phyloP scores from a whole-genome alignment of 345 rosid genomes.

The Schrenkiella parvula region DNA sequence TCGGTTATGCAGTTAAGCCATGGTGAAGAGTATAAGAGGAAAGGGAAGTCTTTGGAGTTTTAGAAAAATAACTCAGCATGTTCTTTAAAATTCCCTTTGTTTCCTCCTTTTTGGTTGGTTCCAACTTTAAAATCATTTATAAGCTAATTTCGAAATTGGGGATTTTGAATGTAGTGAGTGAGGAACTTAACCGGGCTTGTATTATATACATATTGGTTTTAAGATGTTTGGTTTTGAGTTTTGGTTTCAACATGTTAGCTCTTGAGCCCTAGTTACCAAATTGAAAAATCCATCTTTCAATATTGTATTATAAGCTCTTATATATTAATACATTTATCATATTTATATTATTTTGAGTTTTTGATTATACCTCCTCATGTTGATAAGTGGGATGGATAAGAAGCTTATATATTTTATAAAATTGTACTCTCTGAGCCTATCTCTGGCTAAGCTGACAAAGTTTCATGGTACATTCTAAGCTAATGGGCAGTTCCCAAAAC shows the following conservation, averaged over 20 bases:
- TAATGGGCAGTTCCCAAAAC: slow-evolving; percentile 29
- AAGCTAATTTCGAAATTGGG: not conserved
- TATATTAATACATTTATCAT: not conserved
- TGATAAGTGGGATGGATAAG: slow-evolving; percentile 9
- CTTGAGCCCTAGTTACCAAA: slow-evolving; percentile 13
- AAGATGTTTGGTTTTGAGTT: not conserved
- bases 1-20: slow-evolving; percentile 24
- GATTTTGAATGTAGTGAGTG: slow-evolving; percentile 1
- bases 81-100: not conserved
- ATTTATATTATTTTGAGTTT: not conserved
- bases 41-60: slow-evolving; percentile 32
- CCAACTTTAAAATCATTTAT: not conserved
- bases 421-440: slow-evolving; percentile 28
- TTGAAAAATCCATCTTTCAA: not conserved
- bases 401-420: not conserved
- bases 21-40: slow-evolving; percentile 29
- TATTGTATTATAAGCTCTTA: slow-evolving; percentile 15
- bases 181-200: not conserved
- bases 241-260: slow-evolving; percentile 3
- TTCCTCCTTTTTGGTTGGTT: not conserved
- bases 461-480: slow-evolving; percentile 33
- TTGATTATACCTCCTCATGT: too few relatives aligned
- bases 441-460: slow-evolving; percentile 32
- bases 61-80: not conserved
- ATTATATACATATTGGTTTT: not conserved